Base-by-base conservation (phyloP, 805 yeast species). In the Saccharomyces jurei region DNA sequence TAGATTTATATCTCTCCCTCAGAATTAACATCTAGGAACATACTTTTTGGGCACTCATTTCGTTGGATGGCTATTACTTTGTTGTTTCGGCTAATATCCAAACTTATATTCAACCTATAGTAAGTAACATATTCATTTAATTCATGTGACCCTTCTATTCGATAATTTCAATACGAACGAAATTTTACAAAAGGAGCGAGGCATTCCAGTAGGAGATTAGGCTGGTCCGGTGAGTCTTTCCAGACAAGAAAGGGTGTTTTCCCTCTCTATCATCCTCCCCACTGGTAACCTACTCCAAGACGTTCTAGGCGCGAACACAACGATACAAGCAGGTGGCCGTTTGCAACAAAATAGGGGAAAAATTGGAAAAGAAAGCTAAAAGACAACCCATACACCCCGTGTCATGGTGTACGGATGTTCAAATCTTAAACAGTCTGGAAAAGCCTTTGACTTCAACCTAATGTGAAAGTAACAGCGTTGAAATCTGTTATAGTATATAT, bases 11-110 rank as follows among this genome's bases (percentile, higher is more conserved):
- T 36, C 44, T 36, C 44, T 25, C 22, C 44, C 9, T 36, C 17
- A 17, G 10, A 36, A 36, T n/a, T 17, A 8, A 17, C 22, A 17
- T 17, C 25, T 32, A 47, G 13, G 52, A 50, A 65, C 69, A 63
- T 66, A 64, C 71, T 63, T 60, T 60, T 67, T 66, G 69, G 62
- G 70, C 71, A 65, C 69, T 67, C 71, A 68, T 68, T 68, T 66
- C 60, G 65, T 58, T 59, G 58, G 59, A 56, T 60, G 56, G 58
- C 57, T 61, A 51, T 59, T 30, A 52, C 56, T 53, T 55, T 50
- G 54, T 48, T 57, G 54, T 52, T 52, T 52, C 51, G 41, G 17
- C 26, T 49, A 27, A 26, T 29, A 22, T 27, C 10, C 6, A 49
- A 17, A 29, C 25, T n/a, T 1, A 9, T 49, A 49, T 31, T 22